phyloP scores from a whole-genome alignment of 805 yeast species.

The Candida oleophila region DNA sequence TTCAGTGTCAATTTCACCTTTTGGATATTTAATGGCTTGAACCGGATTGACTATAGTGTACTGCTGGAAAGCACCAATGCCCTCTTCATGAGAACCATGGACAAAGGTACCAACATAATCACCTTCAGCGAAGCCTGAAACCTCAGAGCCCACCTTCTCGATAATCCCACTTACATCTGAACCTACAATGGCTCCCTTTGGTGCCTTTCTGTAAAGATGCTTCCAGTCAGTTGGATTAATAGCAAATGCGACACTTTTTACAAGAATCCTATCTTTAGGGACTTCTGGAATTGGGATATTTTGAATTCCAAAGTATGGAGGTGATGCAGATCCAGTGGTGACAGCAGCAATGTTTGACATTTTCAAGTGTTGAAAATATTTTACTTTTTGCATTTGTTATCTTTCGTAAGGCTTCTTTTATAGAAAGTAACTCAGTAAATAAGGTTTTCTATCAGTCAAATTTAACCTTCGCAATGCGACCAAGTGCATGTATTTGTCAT shows the following conservation, averaged over 20 bases:
- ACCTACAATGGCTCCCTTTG: slow-evolving; percentile 12
- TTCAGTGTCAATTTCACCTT: slow-evolving; percentile 2
- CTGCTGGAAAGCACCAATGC: slow-evolving; percentile 23
- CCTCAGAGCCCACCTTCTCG: slow-evolving; percentile 19
- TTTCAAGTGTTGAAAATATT: background rate
- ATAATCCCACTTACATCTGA: slow-evolving; percentile 21
- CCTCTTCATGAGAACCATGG: slow-evolving; percentile 15
- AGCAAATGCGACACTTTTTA: slow-evolving; percentile 39
- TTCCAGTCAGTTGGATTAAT: slow-evolving; percentile 23
- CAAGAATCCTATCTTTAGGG: slow-evolving; percentile 35
- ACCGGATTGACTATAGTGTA: slow-evolving; percentile 18
- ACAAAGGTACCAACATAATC: slow-evolving; percentile 17
- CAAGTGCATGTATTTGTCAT: background rate
- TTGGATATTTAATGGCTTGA: slow-evolving; percentile 18
- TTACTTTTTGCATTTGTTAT: background rate
- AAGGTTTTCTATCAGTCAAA: too few species aligned
- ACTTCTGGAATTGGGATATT: background rate
- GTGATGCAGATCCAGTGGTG: background rate
- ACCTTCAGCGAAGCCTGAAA: slow-evolving; percentile 17
- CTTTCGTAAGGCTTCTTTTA: too few species aligned
- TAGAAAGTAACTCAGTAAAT: too few species aligned
- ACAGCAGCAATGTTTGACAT: slow-evolving; percentile 4
- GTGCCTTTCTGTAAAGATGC: slow-evolving; percentile 8
- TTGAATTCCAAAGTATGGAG: background rate
- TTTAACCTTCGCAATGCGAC: background rate